Evolutionary conservation across 805 yeast genomes (phyloP), one percentile per base, ranked within the genome.

Genomic region (Saccharomycopsis sp.): DNA sequence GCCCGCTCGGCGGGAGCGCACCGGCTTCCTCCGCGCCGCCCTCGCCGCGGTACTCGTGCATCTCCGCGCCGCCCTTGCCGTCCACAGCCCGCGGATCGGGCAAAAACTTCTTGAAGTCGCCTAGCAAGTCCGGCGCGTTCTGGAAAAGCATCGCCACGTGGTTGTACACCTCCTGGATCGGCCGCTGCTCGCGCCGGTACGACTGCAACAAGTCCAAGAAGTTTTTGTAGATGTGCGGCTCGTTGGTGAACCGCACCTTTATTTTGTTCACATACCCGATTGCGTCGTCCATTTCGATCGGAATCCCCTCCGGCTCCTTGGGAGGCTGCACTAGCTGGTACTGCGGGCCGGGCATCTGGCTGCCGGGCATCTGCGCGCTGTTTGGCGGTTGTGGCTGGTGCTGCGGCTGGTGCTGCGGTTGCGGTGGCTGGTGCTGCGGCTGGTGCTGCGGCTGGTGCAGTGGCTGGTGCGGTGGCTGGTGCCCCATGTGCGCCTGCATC

Each of bases 241-340:
- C 96, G 66, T 84, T 81, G 21, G 96, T 87, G 70, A 91, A 94
- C 62, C 98, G 81, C 57, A 91, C 91, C 70, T 95, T 95, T 68
- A 94, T 94, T 73, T 91, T 91, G 75, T 94, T 94, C 60, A 94
- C 99, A 67, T 94, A 94, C 64, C 87, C 87, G 62, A 94, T 94
- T 21, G 99, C 99, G 70, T 94, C 97, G 70, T 92, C 91, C 76
- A 94, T 92, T 73, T 94, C 98, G 18, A 91, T 92, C 5, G 62
- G 55, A 23, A 21, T 47, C 23, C 34, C 57, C 24, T 2, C 37
- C 15, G 37, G 15, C 15, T 2, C n/a, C 4, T n/a, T 41, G 24
- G 40, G 18, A 23, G 21, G 2, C 16, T 41, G 2, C 7, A 44
- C n/a, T 20, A 23, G 16, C 29, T 51, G 16, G n/a, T 21, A 8